Percentiles rank a stretch among this genome's conserved stretches.
Evolutionary conservation across 1,284 basidiomycete genomes (phyloP).

Genomic region (Trichosporon ovoides): DNA sequence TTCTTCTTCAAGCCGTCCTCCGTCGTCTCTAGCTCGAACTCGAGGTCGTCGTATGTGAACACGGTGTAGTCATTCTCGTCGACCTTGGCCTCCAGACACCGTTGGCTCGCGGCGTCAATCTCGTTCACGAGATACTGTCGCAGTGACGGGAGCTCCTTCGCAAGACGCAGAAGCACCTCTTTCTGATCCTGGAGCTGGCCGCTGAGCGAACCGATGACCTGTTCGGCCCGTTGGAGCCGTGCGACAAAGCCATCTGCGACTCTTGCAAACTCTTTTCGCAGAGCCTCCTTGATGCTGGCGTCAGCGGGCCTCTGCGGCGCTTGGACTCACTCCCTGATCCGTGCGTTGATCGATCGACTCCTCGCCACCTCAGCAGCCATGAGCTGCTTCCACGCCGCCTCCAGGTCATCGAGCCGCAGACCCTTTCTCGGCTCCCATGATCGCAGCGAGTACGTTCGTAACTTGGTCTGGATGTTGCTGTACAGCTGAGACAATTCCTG

Average conservation of each 20-base stretch:
- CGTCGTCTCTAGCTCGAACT: constrained; percentile 81
- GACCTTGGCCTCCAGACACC: constrained; percentile 83
- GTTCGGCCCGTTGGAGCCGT: constrained; percentile 64
- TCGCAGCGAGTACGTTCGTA: constrained; percentile 80
- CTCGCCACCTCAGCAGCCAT: constrained; percentile 69
- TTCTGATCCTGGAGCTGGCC: constrained; percentile 54
- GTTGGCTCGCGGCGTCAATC: constrained; percentile 55
- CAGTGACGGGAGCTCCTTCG: constrained; percentile 29
- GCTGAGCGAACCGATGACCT: constrained; percentile 67
- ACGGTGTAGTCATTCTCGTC: constrained; percentile 97
- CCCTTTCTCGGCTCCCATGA: constrained; percentile 76
- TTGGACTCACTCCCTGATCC: constrained; percentile 72
- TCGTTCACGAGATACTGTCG: constrained; percentile 27
- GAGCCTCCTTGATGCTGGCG: constrained; percentile 75
- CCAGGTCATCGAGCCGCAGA: constrained; percentile 67
- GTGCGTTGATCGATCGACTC: constrained; percentile 80
- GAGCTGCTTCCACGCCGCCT: constrained; percentile 69
- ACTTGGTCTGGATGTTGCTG: constrained; percentile 89
- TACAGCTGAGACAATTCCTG: constrained; percentile 84
- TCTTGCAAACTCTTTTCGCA: constrained; percentile 76
- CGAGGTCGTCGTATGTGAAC: constrained; percentile 81
- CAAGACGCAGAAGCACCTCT: constrained; percentile 27
- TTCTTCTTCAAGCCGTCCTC: constrained; percentile 79
- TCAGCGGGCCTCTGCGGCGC: constrained; percentile 7
- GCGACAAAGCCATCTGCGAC: constrained; percentile 79